Conservation (phyloP, 192 early-diverging fungal species). For the Chytriomyces hyalinus region DNA sequence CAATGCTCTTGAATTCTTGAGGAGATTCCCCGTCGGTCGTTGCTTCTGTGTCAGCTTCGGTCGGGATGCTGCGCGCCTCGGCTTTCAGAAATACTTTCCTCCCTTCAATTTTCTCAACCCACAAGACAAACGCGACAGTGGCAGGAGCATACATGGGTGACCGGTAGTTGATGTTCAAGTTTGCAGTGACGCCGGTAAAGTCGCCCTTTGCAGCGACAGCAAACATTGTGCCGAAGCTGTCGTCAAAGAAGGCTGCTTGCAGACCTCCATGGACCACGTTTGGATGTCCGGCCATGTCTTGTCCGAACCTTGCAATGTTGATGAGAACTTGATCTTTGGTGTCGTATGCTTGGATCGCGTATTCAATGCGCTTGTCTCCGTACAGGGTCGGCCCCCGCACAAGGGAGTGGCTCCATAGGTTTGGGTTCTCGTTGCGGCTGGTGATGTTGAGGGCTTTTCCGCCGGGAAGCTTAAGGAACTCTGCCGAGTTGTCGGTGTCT, state of each 20-base stretch:
- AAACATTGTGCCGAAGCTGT: slow-evolving; percentile 27
- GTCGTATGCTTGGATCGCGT: slow-evolving; percentile 9
- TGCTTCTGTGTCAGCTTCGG: neutral
- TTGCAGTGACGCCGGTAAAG: slow-evolving; percentile 33
- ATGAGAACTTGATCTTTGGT: slow-evolving; percentile 13
- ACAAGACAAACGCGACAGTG: slow-evolving; percentile 24
- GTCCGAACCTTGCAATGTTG: slow-evolving; percentile 28
- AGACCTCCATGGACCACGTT: slow-evolving; percentile 34
- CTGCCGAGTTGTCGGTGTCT: neutral
- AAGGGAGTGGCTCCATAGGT: neutral
- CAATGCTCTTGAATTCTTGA: neutral
- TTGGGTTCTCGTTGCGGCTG: neutral
- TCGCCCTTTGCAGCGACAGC: neutral
- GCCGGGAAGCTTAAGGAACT: neutral
- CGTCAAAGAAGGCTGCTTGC: slow-evolving; percentile 28
- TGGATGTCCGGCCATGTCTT: slow-evolving; percentile 17
- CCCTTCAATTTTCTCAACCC: slow-evolving; percentile 30
- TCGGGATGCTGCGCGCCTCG: slow-evolving; percentile 1
- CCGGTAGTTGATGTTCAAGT: slow-evolving; percentile 38
- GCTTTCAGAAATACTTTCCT: slow-evolving; percentile 34
- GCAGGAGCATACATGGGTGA: slow-evolving; percentile 12
- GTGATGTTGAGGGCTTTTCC: neutral
- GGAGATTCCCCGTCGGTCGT: neutral
- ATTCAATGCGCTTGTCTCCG: slow-evolving; percentile 23
- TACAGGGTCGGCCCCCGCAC: slow-evolving; percentile 24